A percentile compares a stretch with the other conserved stretches of the same genome.
phyloP scores from a whole-genome alignment of 371 early-diverging fungal genomes.

The Quaeritorhiza haematococci region DNA sequence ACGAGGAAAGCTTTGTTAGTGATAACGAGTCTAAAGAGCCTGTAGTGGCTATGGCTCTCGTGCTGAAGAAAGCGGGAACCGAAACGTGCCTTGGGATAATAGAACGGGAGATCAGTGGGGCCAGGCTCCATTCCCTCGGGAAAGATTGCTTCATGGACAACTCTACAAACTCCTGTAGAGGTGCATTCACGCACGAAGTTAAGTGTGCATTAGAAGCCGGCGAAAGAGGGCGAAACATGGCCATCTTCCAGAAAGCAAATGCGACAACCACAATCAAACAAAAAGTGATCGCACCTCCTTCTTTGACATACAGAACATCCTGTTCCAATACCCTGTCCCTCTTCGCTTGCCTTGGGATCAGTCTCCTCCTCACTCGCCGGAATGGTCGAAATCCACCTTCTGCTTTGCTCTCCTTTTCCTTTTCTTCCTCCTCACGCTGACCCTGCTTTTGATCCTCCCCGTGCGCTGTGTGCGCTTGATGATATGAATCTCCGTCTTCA shows the following conservation, averaged over 20 bases:
- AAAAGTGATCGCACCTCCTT: background rate
- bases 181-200: too few relatives aligned
- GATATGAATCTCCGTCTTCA: too few relatives aligned
- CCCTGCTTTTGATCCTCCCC: too few relatives aligned
- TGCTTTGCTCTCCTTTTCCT: background rate
- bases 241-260: background rate
- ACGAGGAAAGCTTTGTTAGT: too few relatives aligned
- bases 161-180: too few relatives aligned
- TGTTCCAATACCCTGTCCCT: background rate
- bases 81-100: background rate
- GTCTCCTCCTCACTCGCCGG: background rate
- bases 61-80: too few relatives aligned
- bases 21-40: too few relatives aligned
- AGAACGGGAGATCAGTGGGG: background rate
- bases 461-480: too few relatives aligned
- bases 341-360: background rate
- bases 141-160: background rate
- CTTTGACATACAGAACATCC: background rate
- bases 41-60: too few relatives aligned
- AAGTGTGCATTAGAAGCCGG: too few relatives aligned
- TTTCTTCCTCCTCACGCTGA: too few relatives aligned
- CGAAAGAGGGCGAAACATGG: too few relatives aligned
- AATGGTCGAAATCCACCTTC: background rate
- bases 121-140: background rate
- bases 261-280: background rate